Evolutionary conservation across 805 yeast genomes (phyloP).

Genomic region (Starmerella geochares): DNA sequence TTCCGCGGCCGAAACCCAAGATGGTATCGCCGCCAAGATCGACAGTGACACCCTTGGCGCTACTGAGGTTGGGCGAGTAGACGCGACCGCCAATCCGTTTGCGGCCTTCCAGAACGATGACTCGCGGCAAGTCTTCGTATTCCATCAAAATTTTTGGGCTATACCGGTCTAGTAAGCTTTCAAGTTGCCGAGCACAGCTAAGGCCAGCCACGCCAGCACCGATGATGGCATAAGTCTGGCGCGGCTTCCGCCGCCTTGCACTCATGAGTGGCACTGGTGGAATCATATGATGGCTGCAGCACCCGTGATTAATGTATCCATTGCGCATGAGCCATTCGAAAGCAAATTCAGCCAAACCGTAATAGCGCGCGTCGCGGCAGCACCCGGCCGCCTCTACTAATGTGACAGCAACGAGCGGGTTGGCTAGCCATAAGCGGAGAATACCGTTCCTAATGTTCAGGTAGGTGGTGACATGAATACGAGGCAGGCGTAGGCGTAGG

Average conservation of each 20-base stretch:
- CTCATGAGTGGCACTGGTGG: constrained; percentile 20
- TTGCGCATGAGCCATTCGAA: constrained; percentile 36
- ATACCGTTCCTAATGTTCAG: constrained; percentile 37
- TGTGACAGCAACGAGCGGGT: constrained; percentile 36
- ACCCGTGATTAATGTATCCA: constrained; percentile 38
- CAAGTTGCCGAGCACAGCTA: constrained; percentile 91
- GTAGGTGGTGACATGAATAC: constrained; percentile 36
- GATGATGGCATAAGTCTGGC: constrained; percentile 53
- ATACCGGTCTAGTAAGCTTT: constrained; percentile 42
- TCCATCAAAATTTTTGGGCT: constrained; percentile 28
- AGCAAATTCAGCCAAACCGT: constrained; percentile 36
- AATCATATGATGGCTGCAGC: constrained; percentile 20
- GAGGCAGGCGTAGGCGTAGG: constrained; percentile 30
- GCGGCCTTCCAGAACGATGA: constrained; percentile 35
- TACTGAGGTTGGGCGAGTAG: constrained; percentile 28
- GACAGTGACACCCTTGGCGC: constrained; percentile 24
- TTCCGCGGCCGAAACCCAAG: constrained; percentile 36
- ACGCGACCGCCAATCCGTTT: constrained; percentile 37
- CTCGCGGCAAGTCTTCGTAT: constrained; percentile 35
- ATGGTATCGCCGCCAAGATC: constrained; percentile 37
- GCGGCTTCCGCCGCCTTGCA: constrained; percentile 27
- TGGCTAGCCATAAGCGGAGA: constrained; percentile 35
- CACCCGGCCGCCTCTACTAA: constrained; percentile 38
- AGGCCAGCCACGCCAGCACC: constrained; percentile 98
- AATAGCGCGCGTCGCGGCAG: constrained; percentile 33